Evolutionary conservation across 2,329 filamentous ascomycete genomes (phyloP), one percentile per base, ranked within the genome.

Genomic region (Westerdykella aurantiaca): DNA sequence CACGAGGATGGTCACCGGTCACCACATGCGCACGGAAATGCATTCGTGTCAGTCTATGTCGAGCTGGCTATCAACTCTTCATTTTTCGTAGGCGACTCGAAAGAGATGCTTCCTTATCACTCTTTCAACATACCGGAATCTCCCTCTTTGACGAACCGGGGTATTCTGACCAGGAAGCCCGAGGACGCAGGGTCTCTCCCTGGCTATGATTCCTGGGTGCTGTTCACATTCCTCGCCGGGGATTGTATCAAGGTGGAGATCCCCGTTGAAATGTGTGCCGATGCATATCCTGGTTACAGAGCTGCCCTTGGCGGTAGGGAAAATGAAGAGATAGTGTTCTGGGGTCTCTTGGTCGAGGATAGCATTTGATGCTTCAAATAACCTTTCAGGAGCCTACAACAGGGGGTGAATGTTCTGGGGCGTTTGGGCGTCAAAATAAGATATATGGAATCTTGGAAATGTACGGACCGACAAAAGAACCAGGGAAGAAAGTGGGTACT

Each of bases 261-360:
- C 10, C 63, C 63, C 37, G 57, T 66, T 34, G 63, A 66, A 40
- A 64, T 66, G 61, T 66, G 63, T 47, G 63, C 61, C 43, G 52
- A 64, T 37, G 51, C 64, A 31, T 66, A 64, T 47, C 59, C 60
- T 34, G 58, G 58, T 29, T 29, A 29, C 11, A 9, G 25, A 29
- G 25, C 25, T 29, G 48, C 53, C 22, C 49, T 66, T 37, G 39
- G 41, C 9, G 63, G 61, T 10, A 49, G 61, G 14, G 61, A 64
- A 38, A 61, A 63, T 34, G 59, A 63, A 34, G 63, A 66, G 33
- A 54, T 66, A 9, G 48, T 61, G 16, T 66, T 66, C 47, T 66
- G 63, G 63, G 63, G 60, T 38, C 54, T 64, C 45, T 63, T 66
- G 35, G 57, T 64, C 25, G 55, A 62, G 49, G 62, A 66, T 35